Evolutionary conservation across 179 eudicot species (phyloP), one percentile per base, ranked within the genome.

Genomic region (Carnegiea gigantea): DNA sequence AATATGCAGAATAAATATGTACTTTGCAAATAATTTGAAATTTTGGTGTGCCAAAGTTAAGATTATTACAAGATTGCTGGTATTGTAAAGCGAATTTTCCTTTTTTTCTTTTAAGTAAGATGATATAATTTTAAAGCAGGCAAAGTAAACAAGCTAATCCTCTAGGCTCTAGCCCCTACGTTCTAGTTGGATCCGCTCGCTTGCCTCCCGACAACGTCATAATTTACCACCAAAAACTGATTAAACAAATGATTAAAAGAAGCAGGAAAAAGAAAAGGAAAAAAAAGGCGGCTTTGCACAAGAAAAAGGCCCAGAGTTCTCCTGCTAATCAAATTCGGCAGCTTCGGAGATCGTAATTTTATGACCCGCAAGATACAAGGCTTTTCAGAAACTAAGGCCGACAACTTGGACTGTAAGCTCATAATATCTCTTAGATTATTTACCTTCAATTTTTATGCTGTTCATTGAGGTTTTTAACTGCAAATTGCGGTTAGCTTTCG

Each of bases 241-340:
- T 62, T 49, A 53, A 57, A 57, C 57, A 64, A 70, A 72, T 60
- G 5, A 59, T 38, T 28, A 51, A 51, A 51, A 12, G 57, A 78
- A 60, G 38, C 17, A 20, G 48, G 60, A 77, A 62, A 73, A 13
- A 80, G 62, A 21, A 70, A 17, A 80, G 78, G 72, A 77, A 26
- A 48, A 65, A 83, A 54, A 90, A 92, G 89, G 92, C 94, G 86
- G 93, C 89, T 83, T 80, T 81, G 82, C 89, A 89, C 92, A 28
- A 62, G 2, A 67, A 12, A 13, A 87, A 88, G 88, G 77, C 40
- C 87, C 88, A 86, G 82, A 59, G 79, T 79, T 88, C 77, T 49
- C 78, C 84, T 85, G 78, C 53, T 80, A 80, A 84, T 80, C 83
- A 70, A 48, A 81, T 79, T 75, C 78, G 71, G 3, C 79, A 77